A percentile compares a stretch with the other conserved stretches of the same genome.
These are phyloP conservation scores for Pythium pyrilobum DNA, from an alignment of 352 stramenopile genomes.

Conservation along the genomic window DNA sequence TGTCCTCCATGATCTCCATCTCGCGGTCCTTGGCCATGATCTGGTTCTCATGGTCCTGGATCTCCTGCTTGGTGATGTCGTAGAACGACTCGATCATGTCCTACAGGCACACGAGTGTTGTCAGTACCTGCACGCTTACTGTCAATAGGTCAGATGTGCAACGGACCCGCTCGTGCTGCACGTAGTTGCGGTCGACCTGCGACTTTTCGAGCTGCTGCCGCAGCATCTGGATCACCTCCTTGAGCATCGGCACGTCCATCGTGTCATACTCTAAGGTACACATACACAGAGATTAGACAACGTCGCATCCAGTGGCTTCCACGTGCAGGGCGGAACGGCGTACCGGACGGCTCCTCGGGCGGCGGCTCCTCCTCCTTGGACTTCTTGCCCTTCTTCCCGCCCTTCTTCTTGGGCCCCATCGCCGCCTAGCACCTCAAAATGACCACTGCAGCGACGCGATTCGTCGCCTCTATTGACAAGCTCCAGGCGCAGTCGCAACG, in stretches of 20 bases:
- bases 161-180: conserved; percentile 88
- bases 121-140: no score
- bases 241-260: conserved; percentile 92
- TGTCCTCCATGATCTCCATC: conserved; percentile 95
- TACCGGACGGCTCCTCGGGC: conserved; percentile 70
- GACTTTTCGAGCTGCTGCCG: conserved; percentile 89
- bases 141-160: background rate
- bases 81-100: conserved; percentile 96
- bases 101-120: conserved; percentile 21
- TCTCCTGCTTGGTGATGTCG: conserved; percentile 91
- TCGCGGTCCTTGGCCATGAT: conserved; percentile 92
- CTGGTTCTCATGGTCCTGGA: conserved; percentile 88
- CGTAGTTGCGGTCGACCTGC: conserved; percentile 91
- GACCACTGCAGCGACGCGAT: no score
- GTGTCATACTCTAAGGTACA: conserved; percentile 79
- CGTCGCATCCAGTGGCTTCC: background rate
- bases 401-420: conserved; percentile 78
- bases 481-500: no score
- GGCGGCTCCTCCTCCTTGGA: conserved; percentile 54
- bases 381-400: conserved; percentile 61
- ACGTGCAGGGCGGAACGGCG: background rate
- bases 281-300: background rate
- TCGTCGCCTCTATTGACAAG: no score
- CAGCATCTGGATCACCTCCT: conserved; percentile 91
- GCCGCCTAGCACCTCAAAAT: no score